Conservation (phyloP, 495 filamentous ascomycete genomes). For the Penicillium odoratum region DNA sequence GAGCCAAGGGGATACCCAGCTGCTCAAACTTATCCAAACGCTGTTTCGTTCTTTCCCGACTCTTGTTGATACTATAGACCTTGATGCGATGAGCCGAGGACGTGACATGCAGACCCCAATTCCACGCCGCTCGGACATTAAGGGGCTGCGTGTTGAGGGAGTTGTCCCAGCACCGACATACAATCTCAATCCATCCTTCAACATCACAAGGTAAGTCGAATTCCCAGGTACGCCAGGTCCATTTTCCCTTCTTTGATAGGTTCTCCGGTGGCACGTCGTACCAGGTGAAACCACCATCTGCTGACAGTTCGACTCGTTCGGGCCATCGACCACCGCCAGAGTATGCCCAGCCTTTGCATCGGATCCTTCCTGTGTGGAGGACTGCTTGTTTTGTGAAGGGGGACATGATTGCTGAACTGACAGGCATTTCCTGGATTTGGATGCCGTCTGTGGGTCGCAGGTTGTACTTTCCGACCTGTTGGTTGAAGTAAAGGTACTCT, state of each 20-base stretch:
- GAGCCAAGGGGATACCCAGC: neutral
- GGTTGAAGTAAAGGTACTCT: slow-evolving; percentile 51
- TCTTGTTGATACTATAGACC: slow-evolving; percentile 63
- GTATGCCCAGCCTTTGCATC: slow-evolving; percentile 47
- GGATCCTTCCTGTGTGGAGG: slow-evolving; percentile 35
- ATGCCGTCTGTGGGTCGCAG: slow-evolving; percentile 35
- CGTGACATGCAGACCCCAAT: slow-evolving; percentile 68
- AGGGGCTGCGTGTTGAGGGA: slow-evolving; percentile 43
- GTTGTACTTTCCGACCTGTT: slow-evolving; percentile 36
- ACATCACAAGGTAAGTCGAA: slow-evolving; percentile 41
- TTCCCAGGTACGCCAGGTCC: slow-evolving; percentile 43
- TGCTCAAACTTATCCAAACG: slow-evolving; percentile 26
- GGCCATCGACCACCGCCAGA: slow-evolving; percentile 48
- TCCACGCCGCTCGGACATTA: slow-evolving; percentile 43
- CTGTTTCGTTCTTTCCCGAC: slow-evolving; percentile 45
- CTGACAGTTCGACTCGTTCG: slow-evolving; percentile 45
- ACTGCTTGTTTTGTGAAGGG: slow-evolving; percentile 33
- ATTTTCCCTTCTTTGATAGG: slow-evolving; percentile 36
- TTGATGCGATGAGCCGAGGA: slow-evolving; percentile 63
- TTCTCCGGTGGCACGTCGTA: slow-evolving; percentile 34
- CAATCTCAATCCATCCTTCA: slow-evolving; percentile 47
- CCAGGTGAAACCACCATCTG: slow-evolving; percentile 44
- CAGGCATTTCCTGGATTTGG: slow-evolving; percentile 52
- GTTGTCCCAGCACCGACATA: slow-evolving; percentile 45
- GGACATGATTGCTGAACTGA: slow-evolving; percentile 48